Evolutionary conservation across 129 eudicot species (phyloP), one percentile per base, ranked within the genome.

Genomic region (Escallonia rubra): DNA sequence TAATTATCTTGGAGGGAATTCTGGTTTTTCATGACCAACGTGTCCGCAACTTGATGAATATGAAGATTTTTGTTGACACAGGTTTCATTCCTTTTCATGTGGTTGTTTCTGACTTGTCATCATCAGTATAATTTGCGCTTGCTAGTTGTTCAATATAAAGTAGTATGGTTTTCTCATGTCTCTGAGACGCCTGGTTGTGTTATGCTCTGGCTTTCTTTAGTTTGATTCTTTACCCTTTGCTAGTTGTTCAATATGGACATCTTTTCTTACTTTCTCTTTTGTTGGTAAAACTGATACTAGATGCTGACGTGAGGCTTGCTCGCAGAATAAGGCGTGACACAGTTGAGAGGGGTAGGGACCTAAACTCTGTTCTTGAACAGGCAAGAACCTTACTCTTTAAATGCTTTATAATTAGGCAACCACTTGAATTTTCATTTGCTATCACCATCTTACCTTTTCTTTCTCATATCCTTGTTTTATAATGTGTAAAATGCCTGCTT

Each of bases 221-320:
- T 23, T 23, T 23, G 34, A 23, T 23, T 23, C 34, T 23, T 23
- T 23, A 0, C 44, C 13, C 6, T 59, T 59, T 4, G 34, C 63
- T 23, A 23, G 39, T 34, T 6, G 11, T 10, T 57, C 39, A 43
- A 59, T 39, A 59, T 59, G 49, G 12, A 61, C 6, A 8, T 40
- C 15, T 61, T 10, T 15, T 67, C 71, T 59, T 13, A 69, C 60
- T 10, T 42, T 45, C 34, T 73, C 59, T 51, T 61, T n/a, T 83
- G 68, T 66, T 78, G 74, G 54, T 70, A 34, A 46, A 14, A 15
- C 52, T 68, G 34, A 41, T 81, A 53, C 74, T 73, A 93, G 99
- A 93, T 86, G 95, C 99, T 82, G 99, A 93, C 71, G 99, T 93
- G 81, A 93, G 99, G 80, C 96, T 93, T 81, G 99, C 96, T 66